Evolutionary conservation across 371 early-diverging fungal species (phyloP).

Genomic region (Catenaria anguillulae): DNA sequence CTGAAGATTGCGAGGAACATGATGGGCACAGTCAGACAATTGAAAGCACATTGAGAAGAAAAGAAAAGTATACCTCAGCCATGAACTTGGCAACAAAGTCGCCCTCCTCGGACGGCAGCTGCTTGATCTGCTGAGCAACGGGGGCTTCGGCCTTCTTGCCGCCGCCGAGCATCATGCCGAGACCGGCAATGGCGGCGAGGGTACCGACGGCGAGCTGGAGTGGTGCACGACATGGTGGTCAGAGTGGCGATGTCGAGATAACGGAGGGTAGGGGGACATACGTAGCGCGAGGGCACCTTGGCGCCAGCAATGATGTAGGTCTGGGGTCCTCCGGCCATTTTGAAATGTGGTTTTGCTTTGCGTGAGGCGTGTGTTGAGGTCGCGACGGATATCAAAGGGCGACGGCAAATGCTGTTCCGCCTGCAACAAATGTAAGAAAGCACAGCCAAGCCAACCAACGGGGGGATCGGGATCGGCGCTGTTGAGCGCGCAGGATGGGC

Average conservation of each 20-base stretch:
- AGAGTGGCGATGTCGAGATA: too few species aligned
- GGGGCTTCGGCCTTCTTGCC: not conserved
- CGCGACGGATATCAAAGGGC: too few species aligned
- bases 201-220: not conserved
- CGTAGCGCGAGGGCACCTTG: constrained; percentile 3
- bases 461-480: too few species aligned
- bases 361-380: too few species aligned
- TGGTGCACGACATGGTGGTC: too few species aligned
- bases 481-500: too few species aligned
- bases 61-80: not conserved
- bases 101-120: not conserved
- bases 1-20: not conserved
- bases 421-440: too few species aligned
- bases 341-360: not conserved
- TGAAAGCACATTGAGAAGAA: not conserved
- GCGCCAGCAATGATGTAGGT: constrained; percentile 6
- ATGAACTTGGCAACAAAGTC: constrained; percentile 1
- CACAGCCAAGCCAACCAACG: too few species aligned
- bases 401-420: too few species aligned
- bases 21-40: too few species aligned
- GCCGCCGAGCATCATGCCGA: not conserved
- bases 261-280: not conserved
- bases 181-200: not conserved
- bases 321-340: constrained; percentile 5
- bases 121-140: not conserved